These are phyloP conservation scores for Lactarius akahatsu DNA, from an alignment of 768 basidiomycete species.

Conservation along the genomic window DNA sequence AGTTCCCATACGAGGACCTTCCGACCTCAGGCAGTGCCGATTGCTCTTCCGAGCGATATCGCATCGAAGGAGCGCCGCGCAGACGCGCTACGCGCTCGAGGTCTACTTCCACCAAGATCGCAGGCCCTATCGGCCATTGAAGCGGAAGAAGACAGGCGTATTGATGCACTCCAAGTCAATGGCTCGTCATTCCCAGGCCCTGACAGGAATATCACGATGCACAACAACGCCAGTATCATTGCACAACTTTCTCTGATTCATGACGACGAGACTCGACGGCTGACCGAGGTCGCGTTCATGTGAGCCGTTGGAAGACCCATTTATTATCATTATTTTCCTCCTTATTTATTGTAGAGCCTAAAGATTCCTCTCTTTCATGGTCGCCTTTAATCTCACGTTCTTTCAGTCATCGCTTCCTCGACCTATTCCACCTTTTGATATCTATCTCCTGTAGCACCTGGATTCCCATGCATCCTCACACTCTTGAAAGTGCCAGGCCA, in stretches of 20 bases:
- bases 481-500: background rate
- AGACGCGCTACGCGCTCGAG: constrained; percentile 26
- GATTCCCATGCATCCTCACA: background rate
- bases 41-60: constrained; percentile 16
- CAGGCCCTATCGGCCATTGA: constrained; percentile 24
- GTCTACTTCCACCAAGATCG: constrained; percentile 20
- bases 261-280: constrained; percentile 66
- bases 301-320: background rate
- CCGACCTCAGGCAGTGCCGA: constrained; percentile 11
- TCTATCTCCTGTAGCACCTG: background rate
- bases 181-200: background rate
- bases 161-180: constrained; percentile 1
- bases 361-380: background rate
- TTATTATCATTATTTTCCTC: background rate
- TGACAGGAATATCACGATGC: constrained; percentile 49
- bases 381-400: background rate
- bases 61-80: constrained; percentile 24
- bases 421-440: background rate
- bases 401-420: background rate
- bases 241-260: constrained; percentile 52
- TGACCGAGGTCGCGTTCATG: constrained; percentile 73
- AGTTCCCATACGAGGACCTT: background rate
- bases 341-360: background rate
- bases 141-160: constrained; percentile 24
- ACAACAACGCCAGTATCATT: constrained; percentile 57